Evolutionary conservation across 768 basidiomycete genomes (phyloP).

Genomic region (Terana coerulea): DNA sequence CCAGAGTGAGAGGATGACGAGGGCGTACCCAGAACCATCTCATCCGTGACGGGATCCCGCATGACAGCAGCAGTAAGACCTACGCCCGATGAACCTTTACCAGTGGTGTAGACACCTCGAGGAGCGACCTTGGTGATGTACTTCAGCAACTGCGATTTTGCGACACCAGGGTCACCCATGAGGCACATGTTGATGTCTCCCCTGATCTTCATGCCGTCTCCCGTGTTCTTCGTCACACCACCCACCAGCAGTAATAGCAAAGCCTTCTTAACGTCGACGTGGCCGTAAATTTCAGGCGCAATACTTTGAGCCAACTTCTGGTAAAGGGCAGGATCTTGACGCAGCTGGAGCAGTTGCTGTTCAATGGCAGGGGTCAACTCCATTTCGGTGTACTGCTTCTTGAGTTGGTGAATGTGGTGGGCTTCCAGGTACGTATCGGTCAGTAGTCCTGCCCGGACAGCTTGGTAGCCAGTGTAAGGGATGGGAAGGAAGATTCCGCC

Average conservation of each 20-base stretch:
- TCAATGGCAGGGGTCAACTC: constrained; percentile 85
- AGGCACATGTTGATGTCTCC: constrained; percentile 97
- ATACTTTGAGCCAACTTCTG: constrained; percentile 87
- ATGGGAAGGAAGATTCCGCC: constrained; percentile 98
- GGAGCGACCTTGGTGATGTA: constrained; percentile 99
- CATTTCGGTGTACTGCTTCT: constrained; percentile 97
- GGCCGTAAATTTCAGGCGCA: constrained; percentile 98
- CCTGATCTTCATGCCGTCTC: constrained; percentile 98
- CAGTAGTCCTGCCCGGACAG: constrained; percentile 91
- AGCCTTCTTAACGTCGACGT: constrained; percentile 96
- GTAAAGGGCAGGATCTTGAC: constrained; percentile 77
- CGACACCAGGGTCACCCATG: constrained; percentile 99
- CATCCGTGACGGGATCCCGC: constrained; percentile 98
- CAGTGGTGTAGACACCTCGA: constrained; percentile 96
- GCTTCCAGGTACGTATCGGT: constrained; percentile 96
- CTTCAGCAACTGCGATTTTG: constrained; percentile 95
- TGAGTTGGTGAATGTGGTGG: constrained; percentile 89
- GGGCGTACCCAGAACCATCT: constrained; percentile 92
- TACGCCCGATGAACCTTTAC: constrained; percentile 97
- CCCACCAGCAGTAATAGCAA: constrained; percentile 89
- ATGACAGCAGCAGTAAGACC: constrained; percentile 99
- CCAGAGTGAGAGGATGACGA: not conserved
- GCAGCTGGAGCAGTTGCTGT: constrained; percentile 61
- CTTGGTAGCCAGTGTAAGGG: constrained; percentile 97
- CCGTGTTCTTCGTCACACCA: constrained; percentile 91